These are phyloP conservation scores for Rhizopus arrhizus DNA, from an alignment of 371 early-diverging fungal species.

Conservation along the genomic window DNA sequence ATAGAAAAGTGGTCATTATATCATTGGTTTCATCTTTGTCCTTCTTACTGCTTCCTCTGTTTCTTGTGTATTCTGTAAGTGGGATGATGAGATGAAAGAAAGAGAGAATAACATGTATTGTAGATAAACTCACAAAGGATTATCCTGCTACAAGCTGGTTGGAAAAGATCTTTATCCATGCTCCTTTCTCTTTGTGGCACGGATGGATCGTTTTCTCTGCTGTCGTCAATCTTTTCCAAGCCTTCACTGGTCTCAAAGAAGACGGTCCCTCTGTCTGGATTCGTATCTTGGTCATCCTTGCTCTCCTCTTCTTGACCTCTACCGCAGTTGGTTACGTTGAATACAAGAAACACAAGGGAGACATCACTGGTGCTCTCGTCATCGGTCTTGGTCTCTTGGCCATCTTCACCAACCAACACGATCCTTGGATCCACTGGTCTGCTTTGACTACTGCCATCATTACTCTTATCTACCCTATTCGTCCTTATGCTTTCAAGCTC, in stretches of 20 bases:
- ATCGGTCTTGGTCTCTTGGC: slow-evolving; percentile 56
- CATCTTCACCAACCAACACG: slow-evolving; percentile 48
- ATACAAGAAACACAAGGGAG: slow-evolving; percentile 64
- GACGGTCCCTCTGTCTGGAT: slow-evolving; percentile 53
- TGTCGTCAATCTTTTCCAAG: slow-evolving; percentile 65
- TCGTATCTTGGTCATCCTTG: slow-evolving; percentile 55
- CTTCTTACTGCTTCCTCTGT: slow-evolving; percentile 53
- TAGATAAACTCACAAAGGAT: slow-evolving; percentile 55
- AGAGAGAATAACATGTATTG: not conserved
- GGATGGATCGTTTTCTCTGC: slow-evolving; percentile 68
- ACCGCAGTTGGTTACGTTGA: slow-evolving; percentile 72
- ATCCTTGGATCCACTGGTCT: slow-evolving; percentile 53
- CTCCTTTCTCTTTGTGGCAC: slow-evolving; percentile 77
- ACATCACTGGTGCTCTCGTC: slow-evolving; percentile 62
- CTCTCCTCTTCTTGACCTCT: slow-evolving; percentile 56
- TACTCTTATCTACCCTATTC: slow-evolving; percentile 58
- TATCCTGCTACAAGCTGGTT: slow-evolving; percentile 46
- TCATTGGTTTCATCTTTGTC: slow-evolving; percentile 52
- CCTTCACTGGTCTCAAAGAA: slow-evolving; percentile 48
- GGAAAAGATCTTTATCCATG: slow-evolving; percentile 66
- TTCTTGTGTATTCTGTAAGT: slow-evolving; percentile 55
- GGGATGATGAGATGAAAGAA: too few species aligned
- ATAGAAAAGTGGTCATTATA: slow-evolving; percentile 40
- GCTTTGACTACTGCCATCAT: slow-evolving; percentile 57
- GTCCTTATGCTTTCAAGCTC: slow-evolving; percentile 52